These are phyloP conservation scores for Tolypocladium tropicale DNA, from an alignment of 2,329 filamentous ascomycete genomes.

Conservation along the genomic window DNA sequence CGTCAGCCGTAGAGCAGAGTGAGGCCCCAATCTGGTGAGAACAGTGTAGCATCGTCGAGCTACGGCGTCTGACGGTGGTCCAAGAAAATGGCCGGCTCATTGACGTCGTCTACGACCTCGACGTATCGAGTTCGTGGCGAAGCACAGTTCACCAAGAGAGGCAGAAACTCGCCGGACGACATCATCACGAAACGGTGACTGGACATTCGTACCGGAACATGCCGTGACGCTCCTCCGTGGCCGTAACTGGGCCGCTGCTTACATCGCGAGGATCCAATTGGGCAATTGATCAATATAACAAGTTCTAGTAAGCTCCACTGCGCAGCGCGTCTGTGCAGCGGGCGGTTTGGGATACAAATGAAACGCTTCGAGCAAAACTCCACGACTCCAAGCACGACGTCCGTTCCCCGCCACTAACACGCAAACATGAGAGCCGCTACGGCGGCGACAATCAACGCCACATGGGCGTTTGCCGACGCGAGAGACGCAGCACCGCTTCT, in stretches of 20 bases:
- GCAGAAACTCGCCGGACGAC: neutral
- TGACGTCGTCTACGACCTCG: neutral
- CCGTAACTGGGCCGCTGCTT: neutral
- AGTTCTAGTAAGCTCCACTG: neutral
- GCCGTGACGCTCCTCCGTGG: too few relatives aligned
- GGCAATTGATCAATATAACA: neutral
- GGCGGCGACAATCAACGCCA: neutral
- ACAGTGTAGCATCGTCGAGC: neutral
- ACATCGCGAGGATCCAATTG: neutral
- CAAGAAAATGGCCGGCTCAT: neutral
- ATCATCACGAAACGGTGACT: too few relatives aligned
- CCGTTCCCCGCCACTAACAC: neutral
- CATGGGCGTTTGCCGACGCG: neutral
- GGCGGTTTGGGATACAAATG: neutral
- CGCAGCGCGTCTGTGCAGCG: too few relatives aligned
- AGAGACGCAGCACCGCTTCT: neutral
- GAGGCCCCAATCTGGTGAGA: neutral
- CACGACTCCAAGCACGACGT: neutral
- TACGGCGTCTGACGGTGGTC: neutral
- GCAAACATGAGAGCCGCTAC: neutral
- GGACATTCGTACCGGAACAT: too few relatives aligned
- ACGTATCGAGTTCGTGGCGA: neutral
- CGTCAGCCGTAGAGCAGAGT: neutral
- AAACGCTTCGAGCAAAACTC: neutral
- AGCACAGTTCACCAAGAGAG: neutral